phyloP scores from a whole-genome alignment of 202 grass and related monocot genomes.

The Saccharum hybrid region DNA sequence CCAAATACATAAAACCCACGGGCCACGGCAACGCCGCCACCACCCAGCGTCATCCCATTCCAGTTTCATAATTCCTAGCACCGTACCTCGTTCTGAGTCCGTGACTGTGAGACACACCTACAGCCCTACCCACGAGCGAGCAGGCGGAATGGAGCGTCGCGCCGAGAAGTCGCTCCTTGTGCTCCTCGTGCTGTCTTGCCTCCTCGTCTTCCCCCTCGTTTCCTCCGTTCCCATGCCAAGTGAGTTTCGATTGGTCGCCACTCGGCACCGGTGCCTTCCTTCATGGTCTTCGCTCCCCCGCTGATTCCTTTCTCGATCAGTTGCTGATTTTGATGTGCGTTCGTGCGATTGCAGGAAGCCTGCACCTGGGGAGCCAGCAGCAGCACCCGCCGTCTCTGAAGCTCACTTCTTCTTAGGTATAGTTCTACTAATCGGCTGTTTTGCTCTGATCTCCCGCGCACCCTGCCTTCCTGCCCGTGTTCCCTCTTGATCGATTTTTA shows the following conservation, averaged over 20 bases:
- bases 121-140: background rate
- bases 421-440: too few species aligned
- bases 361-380: constrained; percentile 21
- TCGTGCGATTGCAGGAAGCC: constrained; percentile 37
- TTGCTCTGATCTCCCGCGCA: too few species aligned
- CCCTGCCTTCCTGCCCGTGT: too few species aligned
- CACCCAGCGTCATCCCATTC: too few species aligned
- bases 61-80: too few species aligned
- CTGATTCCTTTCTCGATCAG: background rate
- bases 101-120: background rate
- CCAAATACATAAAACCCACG: too few species aligned
- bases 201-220: constrained; percentile 31
- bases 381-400: constrained; percentile 11
- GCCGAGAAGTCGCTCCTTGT: background rate
- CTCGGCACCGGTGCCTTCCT: too few species aligned
- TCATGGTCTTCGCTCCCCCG: too few species aligned
- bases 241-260: background rate
- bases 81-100: background rate
- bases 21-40: too few species aligned
- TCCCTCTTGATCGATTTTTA: too few species aligned
- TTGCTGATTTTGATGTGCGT: background rate
- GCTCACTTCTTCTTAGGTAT: constrained; percentile 6
- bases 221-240: constrained; percentile 43
- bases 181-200: background rate
- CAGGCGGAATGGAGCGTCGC: constrained; percentile 27